A percentile compares a stretch with the other conserved stretches of the same genome.
Evolutionary conservation across 2,329 filamentous ascomycete species (phyloP).

Genomic region (Xenosphaeropsis pyriputrescens): DNA sequence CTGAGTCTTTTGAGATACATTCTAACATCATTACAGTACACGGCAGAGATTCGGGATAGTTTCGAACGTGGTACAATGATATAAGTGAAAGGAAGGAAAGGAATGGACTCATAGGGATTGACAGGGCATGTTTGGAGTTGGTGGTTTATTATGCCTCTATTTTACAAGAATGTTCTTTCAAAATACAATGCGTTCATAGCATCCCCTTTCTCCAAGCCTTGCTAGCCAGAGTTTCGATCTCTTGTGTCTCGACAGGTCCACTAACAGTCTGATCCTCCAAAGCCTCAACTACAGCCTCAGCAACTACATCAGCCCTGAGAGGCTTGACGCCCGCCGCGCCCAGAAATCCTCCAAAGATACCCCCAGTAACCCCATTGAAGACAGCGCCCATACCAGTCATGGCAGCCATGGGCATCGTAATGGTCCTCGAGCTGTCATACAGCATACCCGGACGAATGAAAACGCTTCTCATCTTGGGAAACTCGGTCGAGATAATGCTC

Average conservation of each 20-base stretch:
- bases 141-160: not conserved
- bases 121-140: not conserved
- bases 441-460: slow-evolving; percentile 81
- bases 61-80: slow-evolving; percentile 97
- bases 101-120: not conserved
- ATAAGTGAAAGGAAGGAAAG: slow-evolving; percentile 23
- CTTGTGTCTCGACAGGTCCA: slow-evolving; percentile 62
- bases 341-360: slow-evolving; percentile 61
- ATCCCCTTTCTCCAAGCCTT: slow-evolving; percentile 84
- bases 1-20: not conserved
- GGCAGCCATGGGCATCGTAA: slow-evolving; percentile 77
- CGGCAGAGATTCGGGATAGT: slow-evolving; percentile 87
- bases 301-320: slow-evolving; percentile 73
- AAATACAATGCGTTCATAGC: slow-evolving; percentile 37
- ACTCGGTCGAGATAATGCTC: slow-evolving; percentile 52
- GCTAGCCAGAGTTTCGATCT: slow-evolving; percentile 70
- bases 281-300: slow-evolving; percentile 80
- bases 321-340: slow-evolving; percentile 78
- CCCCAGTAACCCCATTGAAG: slow-evolving; percentile 65
- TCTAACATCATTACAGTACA: slow-evolving; percentile 44
- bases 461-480: slow-evolving; percentile 62
- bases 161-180: slow-evolving; percentile 1
- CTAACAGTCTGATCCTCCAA: slow-evolving; percentile 57
- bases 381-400: slow-evolving; percentile 59
- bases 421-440: slow-evolving; percentile 68